Evolutionary conservation across 805 yeast genomes (phyloP).

Genomic region (Sugiyamaella smithiae): DNA sequence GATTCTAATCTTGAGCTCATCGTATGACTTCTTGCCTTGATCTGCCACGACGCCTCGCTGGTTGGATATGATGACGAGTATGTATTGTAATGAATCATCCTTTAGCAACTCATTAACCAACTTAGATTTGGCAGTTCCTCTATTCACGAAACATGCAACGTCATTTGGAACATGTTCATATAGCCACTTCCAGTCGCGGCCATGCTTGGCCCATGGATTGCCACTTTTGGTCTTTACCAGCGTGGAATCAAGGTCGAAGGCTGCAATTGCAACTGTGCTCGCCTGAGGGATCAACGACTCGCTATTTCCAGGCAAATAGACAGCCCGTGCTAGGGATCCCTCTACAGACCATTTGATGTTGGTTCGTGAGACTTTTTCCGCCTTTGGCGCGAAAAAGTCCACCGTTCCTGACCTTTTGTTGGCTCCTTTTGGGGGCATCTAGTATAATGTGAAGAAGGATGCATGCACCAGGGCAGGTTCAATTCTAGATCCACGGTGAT

Average conservation of each 20-base stretch:
- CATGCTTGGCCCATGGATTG: conserved; percentile 50
- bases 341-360: background rate
- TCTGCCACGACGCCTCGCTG: conserved; percentile 64
- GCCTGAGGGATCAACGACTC: background rate
- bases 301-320: background rate
- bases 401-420: background rate
- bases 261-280: conserved; percentile 44
- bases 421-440: too few species aligned
- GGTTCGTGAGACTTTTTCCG: background rate
- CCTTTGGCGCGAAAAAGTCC: conserved; percentile 5
- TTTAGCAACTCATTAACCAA: background rate
- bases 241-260: conserved; percentile 86
- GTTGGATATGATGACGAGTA: conserved; percentile 75
- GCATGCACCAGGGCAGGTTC: too few species aligned
- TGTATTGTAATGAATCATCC: conserved; percentile 21
- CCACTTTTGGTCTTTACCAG: conserved; percentile 66
- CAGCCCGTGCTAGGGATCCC: background rate
- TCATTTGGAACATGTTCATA: conserved; percentile 18
- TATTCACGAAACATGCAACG: background rate
- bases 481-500: too few species aligned
- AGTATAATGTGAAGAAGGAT: too few species aligned
- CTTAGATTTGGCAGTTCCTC: background rate
- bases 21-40: conserved; percentile 36
- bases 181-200: conserved; percentile 75
- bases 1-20: conserved; percentile 36